Conservation (phyloP, 192 early-diverging fungal genomes). For the Podila minutissima region DNA sequence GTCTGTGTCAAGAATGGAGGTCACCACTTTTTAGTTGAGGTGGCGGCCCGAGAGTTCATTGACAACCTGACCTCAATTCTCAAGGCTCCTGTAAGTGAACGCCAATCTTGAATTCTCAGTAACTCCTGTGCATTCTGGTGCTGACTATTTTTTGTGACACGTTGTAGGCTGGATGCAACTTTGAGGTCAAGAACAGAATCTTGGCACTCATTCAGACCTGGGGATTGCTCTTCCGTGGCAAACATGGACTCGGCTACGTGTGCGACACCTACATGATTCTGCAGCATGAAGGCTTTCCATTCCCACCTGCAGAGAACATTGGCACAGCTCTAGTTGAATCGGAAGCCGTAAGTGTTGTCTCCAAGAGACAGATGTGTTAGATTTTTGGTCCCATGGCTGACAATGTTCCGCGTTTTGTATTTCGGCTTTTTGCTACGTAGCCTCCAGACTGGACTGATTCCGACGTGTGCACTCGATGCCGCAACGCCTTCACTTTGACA, state of each 20-base stretch:
- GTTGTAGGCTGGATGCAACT: conserved; percentile 65
- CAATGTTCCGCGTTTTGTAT: neutral
- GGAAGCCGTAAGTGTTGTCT: conserved; percentile 67
- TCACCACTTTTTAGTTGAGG: conserved; percentile 82
- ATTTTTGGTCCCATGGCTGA: neutral
- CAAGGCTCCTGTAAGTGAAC: conserved; percentile 60
- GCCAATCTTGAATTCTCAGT: neutral
- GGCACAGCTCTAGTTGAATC: conserved; percentile 84
- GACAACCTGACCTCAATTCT: conserved; percentile 80
- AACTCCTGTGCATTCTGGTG: too few species aligned
- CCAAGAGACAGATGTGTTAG: neutral
- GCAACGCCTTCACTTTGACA: conserved; percentile 91
- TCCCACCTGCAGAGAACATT: conserved; percentile 76
- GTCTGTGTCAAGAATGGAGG: conserved; percentile 97
- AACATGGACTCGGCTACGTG: conserved; percentile 82
- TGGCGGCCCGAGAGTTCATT: conserved; percentile 90
- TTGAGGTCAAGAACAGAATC: conserved; percentile 81
- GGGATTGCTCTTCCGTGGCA: conserved; percentile 83
- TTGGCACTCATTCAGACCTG: conserved; percentile 89
- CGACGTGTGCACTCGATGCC: conserved; percentile 93
- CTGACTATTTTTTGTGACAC: neutral
- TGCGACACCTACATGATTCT: conserved; percentile 83
- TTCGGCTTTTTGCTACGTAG: conserved; percentile 48
- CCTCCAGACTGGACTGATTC: conserved; percentile 98
- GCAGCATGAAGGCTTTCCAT: conserved; percentile 80